Evolutionary conservation across 495 filamentous ascomycete species (phyloP), one percentile per base, ranked within the genome.

Genomic region (Terfezia claveryi): DNA sequence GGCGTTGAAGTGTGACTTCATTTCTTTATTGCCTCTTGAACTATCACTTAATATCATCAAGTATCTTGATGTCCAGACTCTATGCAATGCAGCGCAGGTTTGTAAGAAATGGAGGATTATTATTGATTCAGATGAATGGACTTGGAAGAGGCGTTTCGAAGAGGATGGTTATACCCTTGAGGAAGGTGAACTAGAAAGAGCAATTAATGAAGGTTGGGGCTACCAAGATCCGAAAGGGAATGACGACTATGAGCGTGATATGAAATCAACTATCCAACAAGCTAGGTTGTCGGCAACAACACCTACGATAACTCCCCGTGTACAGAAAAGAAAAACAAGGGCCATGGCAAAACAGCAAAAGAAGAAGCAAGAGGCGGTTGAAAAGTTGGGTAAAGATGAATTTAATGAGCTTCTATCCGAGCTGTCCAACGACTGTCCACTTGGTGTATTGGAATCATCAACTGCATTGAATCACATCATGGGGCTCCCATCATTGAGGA

Each of bases 121-220:
- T 14, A 76, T 94, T 54, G 87, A 96, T 61, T 81, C 81, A 9
- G 86, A 96, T 62, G 92, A 99, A 67, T 87, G 81, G 38, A 83
- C 85, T 8, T 99, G 91, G 91, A 95, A 94, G 68, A 83, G 88
- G 55, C 73, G 94, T 0, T 81, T 99, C 57, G 87, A 94, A 56
- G 72, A 72, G 10, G 86, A 94, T 67, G 85, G 84, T 0, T 94
- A 83, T 67, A 64, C 68, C 11, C 71, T 96, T 14, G 81, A 85
- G 14, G 76, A 82, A 2, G 85, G 85, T 11, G 91, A 99, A 64
- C 70, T 99, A 16, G 78, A 89, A 54, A 77, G 80, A 57, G 88
- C 91, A 12, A 83, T 96, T 54, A 76, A 72, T 36, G 83, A 96
- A 69, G 91, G 91, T n/a, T 99, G 91, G 91, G 91, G 88, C n/a